Evolutionary conservation across 495 filamentous ascomycete genomes (phyloP).

Genomic region (Neurospora discreta): DNA sequence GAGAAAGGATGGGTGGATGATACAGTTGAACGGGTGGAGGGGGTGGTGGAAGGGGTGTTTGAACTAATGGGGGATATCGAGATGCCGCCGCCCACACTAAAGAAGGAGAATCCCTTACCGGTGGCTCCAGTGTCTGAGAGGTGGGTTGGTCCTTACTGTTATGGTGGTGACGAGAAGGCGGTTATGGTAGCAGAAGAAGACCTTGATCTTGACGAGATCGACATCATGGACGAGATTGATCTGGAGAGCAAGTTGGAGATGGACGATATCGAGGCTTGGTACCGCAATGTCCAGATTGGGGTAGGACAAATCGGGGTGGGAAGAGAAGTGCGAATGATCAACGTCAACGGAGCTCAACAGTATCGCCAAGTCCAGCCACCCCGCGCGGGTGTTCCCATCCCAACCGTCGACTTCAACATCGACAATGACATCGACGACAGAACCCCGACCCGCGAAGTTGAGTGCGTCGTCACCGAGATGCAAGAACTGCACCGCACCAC

Average conservation of each 20-base stretch:
- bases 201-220: constrained; percentile 4
- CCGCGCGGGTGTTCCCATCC: neutral
- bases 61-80: neutral
- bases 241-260: constrained; percentile 8
- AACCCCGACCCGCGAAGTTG: neutral
- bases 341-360: neutral
- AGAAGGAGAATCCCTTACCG: constrained; percentile 9
- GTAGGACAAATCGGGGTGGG: neutral
- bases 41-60: neutral
- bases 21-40: neutral
- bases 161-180: constrained; percentile 1
- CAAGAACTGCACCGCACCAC: constrained; percentile 14
- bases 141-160: neutral
- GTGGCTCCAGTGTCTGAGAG: neutral
- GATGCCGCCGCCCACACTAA: neutral
- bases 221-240: constrained; percentile 1
- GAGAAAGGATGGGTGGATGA: neutral
- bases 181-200: neutral
- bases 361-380: neutral
- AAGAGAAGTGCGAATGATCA: neutral
- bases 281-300: constrained; percentile 15
- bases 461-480: constrained; percentile 7
- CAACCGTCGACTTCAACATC: neutral
- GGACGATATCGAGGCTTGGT: constrained; percentile 24
- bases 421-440: neutral